Base-by-base conservation (phyloP, 805 yeast species). In the Ogataea populi-albae region DNA sequence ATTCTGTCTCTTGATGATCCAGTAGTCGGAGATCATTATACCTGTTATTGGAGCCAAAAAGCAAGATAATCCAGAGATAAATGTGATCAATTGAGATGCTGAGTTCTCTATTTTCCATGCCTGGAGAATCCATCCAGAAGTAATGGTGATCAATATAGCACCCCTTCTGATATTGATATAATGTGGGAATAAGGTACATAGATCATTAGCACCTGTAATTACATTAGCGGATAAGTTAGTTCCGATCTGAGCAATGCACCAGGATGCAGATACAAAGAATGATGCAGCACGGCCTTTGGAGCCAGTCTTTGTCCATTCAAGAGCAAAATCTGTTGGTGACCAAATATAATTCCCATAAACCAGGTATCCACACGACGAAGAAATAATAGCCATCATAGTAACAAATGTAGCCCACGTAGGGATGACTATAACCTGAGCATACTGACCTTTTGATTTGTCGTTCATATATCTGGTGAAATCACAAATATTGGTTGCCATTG, bases 131-230 rank as follows among this genome's bases (percentile, higher is more conserved):
- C 67, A 63, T 1, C 66, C 67, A 33, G 65, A 49, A 8, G 54
- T 44, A 3, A 65, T 50, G 5, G 57, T 53, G 34, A 56, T 46
- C 9, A 57, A 37, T 45, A 60, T 58, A 5, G 62, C 59, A 22
- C 84, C 85, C 49, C 86, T 68, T 52, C 77, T 65, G 36, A 77
- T 75, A 57, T 71, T 78, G 47, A 79, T 56, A 60, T 66, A 78
- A 33, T 71, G 69, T 6, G 85, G 85, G 38, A 75, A 66, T 50
- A 77, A 56, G 1, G 78, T 69, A 6, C 79, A 64, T 43, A 75
- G 62, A 50, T 78, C 85, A 14, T 77, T 76, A 32, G 78, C 78
- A 39, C 75, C 74, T 3, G 79, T 67, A 30, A 78, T 66, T n/a
- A 80, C 74, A 51, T 78, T 78, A 23, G 83, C 82, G 6, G 79